Evolutionary conservation across 208 protist species (phyloP).

Genomic region (Acanthamoeba triangularis): DNA sequence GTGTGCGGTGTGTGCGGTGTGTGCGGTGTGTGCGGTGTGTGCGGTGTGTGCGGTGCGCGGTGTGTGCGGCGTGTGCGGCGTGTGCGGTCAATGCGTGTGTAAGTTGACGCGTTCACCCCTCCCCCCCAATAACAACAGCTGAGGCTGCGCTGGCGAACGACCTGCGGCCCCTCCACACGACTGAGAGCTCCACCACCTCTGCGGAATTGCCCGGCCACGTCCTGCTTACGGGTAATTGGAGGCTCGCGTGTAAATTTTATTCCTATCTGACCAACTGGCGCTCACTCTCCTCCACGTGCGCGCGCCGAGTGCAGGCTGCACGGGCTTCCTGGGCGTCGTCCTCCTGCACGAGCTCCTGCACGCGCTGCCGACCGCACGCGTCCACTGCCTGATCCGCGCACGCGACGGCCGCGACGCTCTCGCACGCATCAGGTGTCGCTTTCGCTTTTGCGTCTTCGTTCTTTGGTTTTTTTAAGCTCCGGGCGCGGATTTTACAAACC

Average conservation of each 20-base stretch:
- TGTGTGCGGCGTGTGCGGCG: no score
- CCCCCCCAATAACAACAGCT: background rate
- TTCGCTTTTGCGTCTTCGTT: background rate
- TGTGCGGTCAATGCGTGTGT: background rate
- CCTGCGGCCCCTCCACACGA: background rate
- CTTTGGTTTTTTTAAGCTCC: no score
- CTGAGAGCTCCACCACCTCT: background rate
- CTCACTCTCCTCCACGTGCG: no score
- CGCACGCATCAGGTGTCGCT: background rate
- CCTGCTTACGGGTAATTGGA: background rate
- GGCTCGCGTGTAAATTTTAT: no score
- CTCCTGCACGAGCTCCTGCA: constrained; percentile 18
- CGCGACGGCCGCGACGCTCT: background rate
- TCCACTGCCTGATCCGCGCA: constrained; percentile 43
- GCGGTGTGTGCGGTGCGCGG: background rate
- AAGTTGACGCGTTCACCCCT: background rate
- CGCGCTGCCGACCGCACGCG: background rate
- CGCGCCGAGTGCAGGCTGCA: background rate
- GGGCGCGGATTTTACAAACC: background rate
- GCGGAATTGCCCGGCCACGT: background rate
- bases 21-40: background rate
- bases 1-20: background rate
- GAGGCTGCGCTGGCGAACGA: background rate
- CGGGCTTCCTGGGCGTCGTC: constrained; percentile 44
- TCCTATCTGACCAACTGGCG: no score